Base-by-base conservation (phyloP, 2,329 filamentous ascomycete genomes). In the Verticillium nubilum region DNA sequence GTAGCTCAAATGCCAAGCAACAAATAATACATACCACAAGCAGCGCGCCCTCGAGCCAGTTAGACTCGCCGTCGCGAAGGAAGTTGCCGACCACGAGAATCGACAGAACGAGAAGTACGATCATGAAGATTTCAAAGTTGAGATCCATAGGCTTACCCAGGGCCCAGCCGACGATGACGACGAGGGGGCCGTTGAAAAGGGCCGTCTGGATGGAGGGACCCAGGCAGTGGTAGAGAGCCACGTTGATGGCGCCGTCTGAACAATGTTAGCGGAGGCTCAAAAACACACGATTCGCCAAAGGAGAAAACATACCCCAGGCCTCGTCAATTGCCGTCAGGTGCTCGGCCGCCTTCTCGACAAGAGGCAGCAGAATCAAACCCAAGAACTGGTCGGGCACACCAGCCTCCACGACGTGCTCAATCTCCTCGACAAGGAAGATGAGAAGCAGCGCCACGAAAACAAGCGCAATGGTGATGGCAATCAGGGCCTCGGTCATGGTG, bases 281-380 rank as follows among this genome's bases (percentile, higher is more conserved):
- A 9, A 25, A 2, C 35, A 17, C 17, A 15, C 2, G 4, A n/a
- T n/a, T n/a, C n/a, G n/a, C n/a, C n/a, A 19, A 4, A 0, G 0
- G 26, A 25, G n/a, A 1, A 4, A n/a, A 53, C 67, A 67, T 59
- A 71, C 71, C 72, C 77, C 84, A 90, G 13, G 88, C 87, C 76
- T 90, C 87, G 56, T 90, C 90, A 60, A 96, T 80, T 50, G 91
- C 90, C 2, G 90, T 93, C 54, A 96, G 77, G 73, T 96, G 91
- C 73, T 96, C 91, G 13, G 91, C 91, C 2, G 89, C 87, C 73
- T 96, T 96, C 70, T 96, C 92, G 5, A 95, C 91, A 0, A 96
- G 80, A 4, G 90, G 88, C 5, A 95, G 83, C 1, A 96, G 80
- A 64, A 95, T 94, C 37, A 96, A 78, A 67, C 87, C 72, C 52